Conservation (phyloP, 2,329 filamentous ascomycete genomes). For the Scopulariopsis brevicaulis region DNA sequence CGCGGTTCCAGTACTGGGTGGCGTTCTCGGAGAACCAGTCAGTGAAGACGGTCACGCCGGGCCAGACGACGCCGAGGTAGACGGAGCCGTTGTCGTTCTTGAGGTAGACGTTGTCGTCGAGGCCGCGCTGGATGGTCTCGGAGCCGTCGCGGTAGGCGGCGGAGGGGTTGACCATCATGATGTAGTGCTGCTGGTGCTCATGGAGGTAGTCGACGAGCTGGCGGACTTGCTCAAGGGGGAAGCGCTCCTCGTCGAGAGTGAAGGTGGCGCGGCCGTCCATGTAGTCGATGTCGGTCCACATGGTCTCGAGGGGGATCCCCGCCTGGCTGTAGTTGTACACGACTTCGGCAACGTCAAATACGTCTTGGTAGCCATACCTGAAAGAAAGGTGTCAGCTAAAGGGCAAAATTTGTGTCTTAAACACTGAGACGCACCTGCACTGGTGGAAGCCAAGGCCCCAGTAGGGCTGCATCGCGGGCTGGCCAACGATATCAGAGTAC, state of each 20-base stretch:
- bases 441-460: constrained; percentile 46
- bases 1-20: constrained; percentile 55
- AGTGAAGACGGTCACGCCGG: constrained; percentile 57
- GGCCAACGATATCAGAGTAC: constrained; percentile 41
- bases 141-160: constrained; percentile 35
- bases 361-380: constrained; percentile 47
- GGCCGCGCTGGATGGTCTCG: constrained; percentile 21
- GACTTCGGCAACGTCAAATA: constrained; percentile 51
- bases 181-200: constrained; percentile 53
- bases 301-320: constrained; percentile 45
- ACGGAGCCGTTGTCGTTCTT: constrained; percentile 38
- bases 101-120: constrained; percentile 32
- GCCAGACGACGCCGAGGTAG: constrained; percentile 64
- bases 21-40: constrained; percentile 64
- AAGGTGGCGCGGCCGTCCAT: constrained; percentile 30
- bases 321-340: constrained; percentile 53
- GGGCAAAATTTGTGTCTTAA: background rate
- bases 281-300: constrained; percentile 18
- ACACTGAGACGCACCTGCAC: constrained; percentile 18
- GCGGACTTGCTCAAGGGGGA: constrained; percentile 49
- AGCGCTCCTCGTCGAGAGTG: constrained; percentile 52
- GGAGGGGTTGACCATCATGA: constrained; percentile 70
- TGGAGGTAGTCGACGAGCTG: constrained; percentile 58
- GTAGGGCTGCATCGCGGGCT: constrained; percentile 49
- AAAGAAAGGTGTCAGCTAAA: background rate